phyloP scores from a whole-genome alignment of 2,329 filamentous ascomycete genomes.

The Penicillium olsonii region DNA sequence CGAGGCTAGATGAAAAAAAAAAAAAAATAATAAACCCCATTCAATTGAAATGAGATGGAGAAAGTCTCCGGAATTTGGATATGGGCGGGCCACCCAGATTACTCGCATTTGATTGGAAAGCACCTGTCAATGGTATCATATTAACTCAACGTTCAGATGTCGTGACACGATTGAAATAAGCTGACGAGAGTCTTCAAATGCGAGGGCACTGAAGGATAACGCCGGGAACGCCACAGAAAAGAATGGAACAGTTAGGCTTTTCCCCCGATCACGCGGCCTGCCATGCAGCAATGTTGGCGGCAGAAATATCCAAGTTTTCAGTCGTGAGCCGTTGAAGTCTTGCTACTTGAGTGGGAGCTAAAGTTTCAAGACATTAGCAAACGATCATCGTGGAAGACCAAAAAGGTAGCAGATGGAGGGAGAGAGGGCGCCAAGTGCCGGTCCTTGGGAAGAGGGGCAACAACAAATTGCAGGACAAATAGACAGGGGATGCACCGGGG shows the following conservation, averaged over 20 bases:
- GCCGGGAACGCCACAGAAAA: background rate
- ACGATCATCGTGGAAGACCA: constrained; percentile 2
- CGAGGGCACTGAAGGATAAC: background rate
- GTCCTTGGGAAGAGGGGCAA: constrained; percentile 1
- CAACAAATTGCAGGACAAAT: background rate
- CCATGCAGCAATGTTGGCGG: constrained; percentile 34
- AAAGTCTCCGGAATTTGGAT: background rate
- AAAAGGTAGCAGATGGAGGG: background rate
- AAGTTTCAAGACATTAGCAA: constrained; percentile 18
- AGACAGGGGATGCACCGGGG: background rate
- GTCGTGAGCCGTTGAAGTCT: constrained; percentile 27
- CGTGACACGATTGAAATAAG: background rate
- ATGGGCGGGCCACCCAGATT: no score
- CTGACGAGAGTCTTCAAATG: background rate
- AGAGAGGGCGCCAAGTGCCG: background rate
- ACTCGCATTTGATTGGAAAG: background rate
- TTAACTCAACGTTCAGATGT: background rate
- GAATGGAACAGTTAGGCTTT: background rate
- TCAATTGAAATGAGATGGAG: background rate
- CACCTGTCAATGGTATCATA: background rate
- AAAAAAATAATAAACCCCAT: background rate
- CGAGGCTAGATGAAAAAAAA: background rate
- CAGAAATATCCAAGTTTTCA: constrained; percentile 35
- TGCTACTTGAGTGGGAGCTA: constrained; percentile 28
- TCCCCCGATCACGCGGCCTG: constrained; percentile 20